Evolutionary conservation across 805 yeast species (phyloP).

Genomic region (Ogataea methanolica): DNA sequence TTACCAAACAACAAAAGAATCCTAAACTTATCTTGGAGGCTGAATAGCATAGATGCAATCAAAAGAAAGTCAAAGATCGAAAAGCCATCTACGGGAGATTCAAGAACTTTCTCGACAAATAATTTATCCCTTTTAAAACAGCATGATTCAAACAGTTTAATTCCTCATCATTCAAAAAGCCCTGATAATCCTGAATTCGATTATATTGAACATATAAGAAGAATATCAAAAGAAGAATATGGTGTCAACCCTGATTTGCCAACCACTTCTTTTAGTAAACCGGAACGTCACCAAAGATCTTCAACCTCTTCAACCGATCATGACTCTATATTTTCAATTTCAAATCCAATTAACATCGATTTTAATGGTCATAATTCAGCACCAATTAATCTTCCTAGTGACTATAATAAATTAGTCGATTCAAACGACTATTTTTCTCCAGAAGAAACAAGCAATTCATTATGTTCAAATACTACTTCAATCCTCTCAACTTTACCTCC

Average conservation of each 20-base stretch:
- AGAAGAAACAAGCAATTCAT: conserved; percentile 20
- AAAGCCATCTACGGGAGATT: background rate
- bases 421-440: conserved; percentile 22
- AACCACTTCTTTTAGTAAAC: background rate
- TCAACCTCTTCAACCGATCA: conserved; percentile 9
- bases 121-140: conserved; percentile 16
- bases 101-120: conserved; percentile 7
- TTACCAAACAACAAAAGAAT: conserved; percentile 32
- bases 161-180: conserved; percentile 8
- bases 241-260: conserved; percentile 24
- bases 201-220: conserved; percentile 34
- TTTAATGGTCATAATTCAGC: conserved; percentile 6
- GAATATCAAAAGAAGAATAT: conserved; percentile 32
- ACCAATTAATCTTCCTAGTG: too few species aligned
- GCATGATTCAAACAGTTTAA: conserved; percentile 13
- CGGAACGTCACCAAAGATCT: background rate
- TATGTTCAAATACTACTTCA: conserved; percentile 22
- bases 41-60: conserved; percentile 27
- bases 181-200: conserved; percentile 30
- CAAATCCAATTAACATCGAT: conserved; percentile 25
- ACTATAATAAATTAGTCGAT: conserved; percentile 1
- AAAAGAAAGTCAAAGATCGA: conserved; percentile 9
- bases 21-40: conserved; percentile 32
- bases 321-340: conserved; percentile 11
- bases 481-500: conserved; percentile 11